Percentiles rank a stretch among this genome's conserved stretches.
phyloP scores from a whole-genome alignment of 2,329 filamentous ascomycete genomes.

The Aureobasidium sp. region DNA sequence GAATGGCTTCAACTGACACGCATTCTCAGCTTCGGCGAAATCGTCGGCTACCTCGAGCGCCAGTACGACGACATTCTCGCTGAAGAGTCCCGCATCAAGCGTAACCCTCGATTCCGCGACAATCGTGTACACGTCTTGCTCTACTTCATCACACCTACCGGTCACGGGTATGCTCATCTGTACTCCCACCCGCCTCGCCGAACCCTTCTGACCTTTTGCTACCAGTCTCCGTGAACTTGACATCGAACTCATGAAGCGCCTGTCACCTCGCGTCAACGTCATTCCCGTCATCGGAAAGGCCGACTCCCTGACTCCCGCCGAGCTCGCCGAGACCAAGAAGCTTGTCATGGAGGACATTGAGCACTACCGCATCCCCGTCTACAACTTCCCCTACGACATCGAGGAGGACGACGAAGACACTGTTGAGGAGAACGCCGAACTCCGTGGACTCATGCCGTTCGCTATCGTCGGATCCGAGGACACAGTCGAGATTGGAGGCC shows the following conservation, averaged over 20 bases:
- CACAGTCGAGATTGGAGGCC: slow-evolving; percentile 84
- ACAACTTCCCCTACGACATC: slow-evolving; percentile 99
- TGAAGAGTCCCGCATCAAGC: slow-evolving; percentile 99
- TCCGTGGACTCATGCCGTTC: slow-evolving; percentile 96
- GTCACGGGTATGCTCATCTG: slow-evolving; percentile 52
- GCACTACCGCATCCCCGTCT: slow-evolving; percentile 98
- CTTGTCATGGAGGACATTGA: slow-evolving; percentile 99
- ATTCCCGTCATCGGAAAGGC: slow-evolving; percentile 98
- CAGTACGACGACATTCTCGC: slow-evolving; percentile 99
- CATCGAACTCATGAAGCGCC: slow-evolving; percentile 98
- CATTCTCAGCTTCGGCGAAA: slow-evolving; percentile 74
- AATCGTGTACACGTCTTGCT: slow-evolving; percentile 97
- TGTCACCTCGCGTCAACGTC: slow-evolving; percentile 95
- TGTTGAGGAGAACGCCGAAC: slow-evolving; percentile 96
- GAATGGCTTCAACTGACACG: slow-evolving; percentile 21
- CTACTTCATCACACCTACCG: slow-evolving; percentile 98
- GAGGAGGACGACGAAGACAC: slow-evolving; percentile 99
- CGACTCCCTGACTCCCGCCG: slow-evolving; percentile 90
- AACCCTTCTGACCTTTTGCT: slow-evolving; percentile 7
- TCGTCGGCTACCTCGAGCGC: slow-evolving; percentile 94
- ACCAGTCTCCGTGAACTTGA: slow-evolving; percentile 90
- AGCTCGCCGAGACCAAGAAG: slow-evolving; percentile 98
- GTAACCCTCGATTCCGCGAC: slow-evolving; percentile 98
- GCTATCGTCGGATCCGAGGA: slow-evolving; percentile 98
- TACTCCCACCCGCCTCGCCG: background rate